Conservation (phyloP, 2,329 filamentous ascomycete genomes). For the Intubia oerlemansii region DNA sequence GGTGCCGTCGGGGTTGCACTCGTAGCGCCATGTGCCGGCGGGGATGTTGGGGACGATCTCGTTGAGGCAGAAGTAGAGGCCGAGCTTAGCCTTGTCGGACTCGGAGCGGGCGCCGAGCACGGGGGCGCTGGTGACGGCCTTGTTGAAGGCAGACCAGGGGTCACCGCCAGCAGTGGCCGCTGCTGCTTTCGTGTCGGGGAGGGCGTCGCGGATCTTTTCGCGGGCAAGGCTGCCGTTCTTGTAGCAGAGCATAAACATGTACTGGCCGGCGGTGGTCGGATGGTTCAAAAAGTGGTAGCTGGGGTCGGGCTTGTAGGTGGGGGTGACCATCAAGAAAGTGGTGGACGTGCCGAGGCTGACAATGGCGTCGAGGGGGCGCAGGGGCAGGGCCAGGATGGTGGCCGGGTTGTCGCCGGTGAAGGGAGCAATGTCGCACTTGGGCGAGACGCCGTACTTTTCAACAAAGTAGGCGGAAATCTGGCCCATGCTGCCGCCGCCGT, state of each 20-base stretch:
- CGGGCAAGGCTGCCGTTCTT: slow-evolving; percentile 92
- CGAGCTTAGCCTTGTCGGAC: slow-evolving; percentile 42
- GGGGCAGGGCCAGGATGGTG: slow-evolving; percentile 77
- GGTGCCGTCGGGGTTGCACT: slow-evolving; percentile 31
- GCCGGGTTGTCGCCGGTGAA: slow-evolving; percentile 94
- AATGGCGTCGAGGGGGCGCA: slow-evolving; percentile 77
- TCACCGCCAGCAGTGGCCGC: slow-evolving; percentile 19
- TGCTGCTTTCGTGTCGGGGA: slow-evolving; percentile 39
- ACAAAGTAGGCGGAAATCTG: slow-evolving; percentile 60
- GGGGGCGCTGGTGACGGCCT: slow-evolving; percentile 42
- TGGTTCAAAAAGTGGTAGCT: slow-evolving; percentile 98
- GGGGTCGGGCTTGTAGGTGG: slow-evolving; percentile 73
- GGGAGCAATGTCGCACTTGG: slow-evolving; percentile 55
- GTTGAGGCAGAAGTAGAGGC: slow-evolving; percentile 84
- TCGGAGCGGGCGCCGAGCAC: slow-evolving; percentile 36
- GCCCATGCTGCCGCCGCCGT: slow-evolving; percentile 65
- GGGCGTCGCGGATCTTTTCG: slow-evolving; percentile 66
- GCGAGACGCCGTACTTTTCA: slow-evolving; percentile 52
- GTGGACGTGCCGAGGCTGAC: slow-evolving; percentile 89
- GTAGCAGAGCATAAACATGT: slow-evolving; percentile 99
- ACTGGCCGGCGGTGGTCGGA: slow-evolving; percentile 70
- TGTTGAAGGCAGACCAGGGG: slow-evolving; percentile 67
- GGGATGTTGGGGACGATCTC: slow-evolving; percentile 89
- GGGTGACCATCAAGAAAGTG: slow-evolving; percentile 93
- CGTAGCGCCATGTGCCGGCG: slow-evolving; percentile 73